Evolutionary conservation across 176 grass and related monocot genomes (phyloP).

Genomic region (Chloris gayana): DNA sequence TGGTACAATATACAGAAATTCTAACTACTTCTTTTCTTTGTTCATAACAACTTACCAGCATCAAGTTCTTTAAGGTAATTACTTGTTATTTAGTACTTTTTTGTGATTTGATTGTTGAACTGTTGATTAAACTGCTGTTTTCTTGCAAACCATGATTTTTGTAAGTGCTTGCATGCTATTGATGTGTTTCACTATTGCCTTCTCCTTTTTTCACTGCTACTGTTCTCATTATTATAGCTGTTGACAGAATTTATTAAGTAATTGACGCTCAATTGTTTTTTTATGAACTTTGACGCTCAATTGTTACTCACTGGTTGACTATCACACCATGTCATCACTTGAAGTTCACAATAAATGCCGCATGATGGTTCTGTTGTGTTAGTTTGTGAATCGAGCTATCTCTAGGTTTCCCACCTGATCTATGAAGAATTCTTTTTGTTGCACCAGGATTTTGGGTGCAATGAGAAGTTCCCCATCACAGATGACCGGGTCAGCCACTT

Average conservation of each 20-base stretch:
- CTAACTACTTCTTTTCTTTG: constrained; percentile 35
- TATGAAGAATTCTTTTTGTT: constrained; percentile 17
- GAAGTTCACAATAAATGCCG: not conserved
- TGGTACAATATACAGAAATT: not conserved
- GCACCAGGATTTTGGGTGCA: constrained; percentile 62
- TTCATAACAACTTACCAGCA: constrained; percentile 42
- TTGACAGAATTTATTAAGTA: not conserved
- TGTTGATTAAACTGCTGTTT: not conserved
- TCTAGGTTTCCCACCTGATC: not conserved
- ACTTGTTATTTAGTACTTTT: not conserved
- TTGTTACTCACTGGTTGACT: not conserved
- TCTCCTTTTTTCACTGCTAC: not conserved
- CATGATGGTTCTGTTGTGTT: not conserved
- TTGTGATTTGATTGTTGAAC: not conserved
- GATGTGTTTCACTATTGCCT: not conserved
- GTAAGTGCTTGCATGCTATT: constrained; percentile 6
- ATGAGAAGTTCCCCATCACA: constrained; percentile 77
- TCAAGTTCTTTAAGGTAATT: constrained; percentile 97
- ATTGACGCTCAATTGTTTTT: not conserved
- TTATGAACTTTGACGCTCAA: not conserved
- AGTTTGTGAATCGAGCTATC: not conserved
- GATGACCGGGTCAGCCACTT: constrained; percentile 89
- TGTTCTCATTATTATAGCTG: not conserved
- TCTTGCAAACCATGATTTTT: not conserved
- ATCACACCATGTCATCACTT: not conserved